A percentile compares a stretch with the other conserved stretches of the same genome.
Evolutionary conservation across 208 protist genomes (phyloP).

Genomic region (Leishmania amazonensis): DNA sequence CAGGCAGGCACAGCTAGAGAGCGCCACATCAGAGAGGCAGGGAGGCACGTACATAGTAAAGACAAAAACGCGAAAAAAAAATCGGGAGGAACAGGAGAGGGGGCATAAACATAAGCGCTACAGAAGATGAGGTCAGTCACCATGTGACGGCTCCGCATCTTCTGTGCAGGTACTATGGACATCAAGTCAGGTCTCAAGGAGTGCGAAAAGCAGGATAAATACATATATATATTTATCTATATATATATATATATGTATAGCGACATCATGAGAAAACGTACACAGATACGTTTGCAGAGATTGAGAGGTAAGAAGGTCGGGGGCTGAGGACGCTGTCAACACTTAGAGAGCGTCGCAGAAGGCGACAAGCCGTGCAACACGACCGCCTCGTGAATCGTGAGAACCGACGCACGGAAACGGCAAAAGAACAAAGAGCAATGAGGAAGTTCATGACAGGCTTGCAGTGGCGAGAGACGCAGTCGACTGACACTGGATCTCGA

Average conservation of each 20-base stretch:
- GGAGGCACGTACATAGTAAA: background rate
- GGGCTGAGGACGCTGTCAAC: too few species aligned
- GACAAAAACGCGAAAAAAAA: conserved; percentile 2
- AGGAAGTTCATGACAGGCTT: background rate
- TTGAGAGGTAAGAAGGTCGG: background rate
- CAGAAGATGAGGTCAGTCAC: too few species aligned
- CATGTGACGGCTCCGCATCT: background rate
- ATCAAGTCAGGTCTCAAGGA: background rate
- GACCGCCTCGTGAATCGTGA: background rate
- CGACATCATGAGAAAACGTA: background rate
- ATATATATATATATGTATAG: background rate
- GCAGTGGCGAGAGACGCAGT: background rate
- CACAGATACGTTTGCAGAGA: background rate
- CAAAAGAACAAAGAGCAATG: background rate
- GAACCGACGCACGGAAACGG: background rate
- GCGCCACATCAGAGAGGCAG: background rate
- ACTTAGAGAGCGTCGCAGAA: background rate
- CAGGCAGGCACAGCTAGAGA: background rate
- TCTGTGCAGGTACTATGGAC: background rate
- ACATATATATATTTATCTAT: background rate
- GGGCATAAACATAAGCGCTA: background rate
- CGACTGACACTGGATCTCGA: background rate
- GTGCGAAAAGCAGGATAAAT: background rate
- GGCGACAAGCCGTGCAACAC: background rate
- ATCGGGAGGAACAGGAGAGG: background rate